Evolutionary conservation across 2,329 filamentous ascomycete species (phyloP).

Genomic region (Trichoderma sp.): DNA sequence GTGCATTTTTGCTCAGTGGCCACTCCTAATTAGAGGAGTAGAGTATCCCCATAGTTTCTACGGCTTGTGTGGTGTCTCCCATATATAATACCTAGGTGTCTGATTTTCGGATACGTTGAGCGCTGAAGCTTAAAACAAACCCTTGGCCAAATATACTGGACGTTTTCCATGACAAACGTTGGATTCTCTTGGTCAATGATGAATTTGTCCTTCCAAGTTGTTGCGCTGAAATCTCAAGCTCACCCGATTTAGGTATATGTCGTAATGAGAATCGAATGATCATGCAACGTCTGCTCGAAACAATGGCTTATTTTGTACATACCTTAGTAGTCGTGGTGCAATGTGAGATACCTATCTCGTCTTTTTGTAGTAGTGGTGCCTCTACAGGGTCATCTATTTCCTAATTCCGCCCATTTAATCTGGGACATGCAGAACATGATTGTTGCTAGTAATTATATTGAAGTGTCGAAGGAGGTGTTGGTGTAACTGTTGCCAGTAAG

Average conservation of each 20-base stretch:
- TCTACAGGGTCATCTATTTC: too few relatives aligned
- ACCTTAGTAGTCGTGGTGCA: background rate
- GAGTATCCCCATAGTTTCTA: constrained; percentile 5
- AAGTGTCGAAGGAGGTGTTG: background rate
- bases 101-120: background rate
- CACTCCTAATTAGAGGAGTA: background rate
- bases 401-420: too few relatives aligned
- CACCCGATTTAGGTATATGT: background rate
- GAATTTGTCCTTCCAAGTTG: background rate
- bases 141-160: background rate
- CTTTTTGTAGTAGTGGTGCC: too few relatives aligned
- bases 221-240: background rate
- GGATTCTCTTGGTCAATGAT: background rate
- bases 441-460: too few relatives aligned
- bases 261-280: background rate
- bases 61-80: background rate
- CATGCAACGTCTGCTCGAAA: background rate
- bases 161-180: background rate
- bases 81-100: background rate
- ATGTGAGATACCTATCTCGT: too few relatives aligned
- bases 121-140: background rate
- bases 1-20: constrained; percentile 9
- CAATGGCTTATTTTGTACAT: background rate
- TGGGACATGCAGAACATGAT: too few relatives aligned
- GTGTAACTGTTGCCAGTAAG: background rate